Evolutionary conservation across 106 monocot species (phyloP).

Genomic region (Allium cepa): DNA sequence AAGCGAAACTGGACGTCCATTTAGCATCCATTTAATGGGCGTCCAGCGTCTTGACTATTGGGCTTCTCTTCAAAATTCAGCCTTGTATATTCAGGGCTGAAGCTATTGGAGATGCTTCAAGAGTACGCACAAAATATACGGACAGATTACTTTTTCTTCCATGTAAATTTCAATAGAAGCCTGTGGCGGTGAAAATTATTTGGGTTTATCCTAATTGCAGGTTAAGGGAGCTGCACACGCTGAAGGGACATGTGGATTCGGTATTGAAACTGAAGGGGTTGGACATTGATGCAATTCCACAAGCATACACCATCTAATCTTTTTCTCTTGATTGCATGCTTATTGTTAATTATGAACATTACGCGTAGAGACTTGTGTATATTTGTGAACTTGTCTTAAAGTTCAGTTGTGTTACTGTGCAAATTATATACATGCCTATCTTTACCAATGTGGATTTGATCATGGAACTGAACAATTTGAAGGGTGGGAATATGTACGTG

Average conservation of each 20-base stretch:
- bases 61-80: too few relatives aligned
- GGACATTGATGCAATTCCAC: conserved; percentile 8
- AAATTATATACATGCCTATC: neutral
- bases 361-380: neutral
- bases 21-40: too few relatives aligned
- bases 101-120: too few relatives aligned
- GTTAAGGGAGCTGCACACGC: conserved; percentile 7
- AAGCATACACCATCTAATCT: conserved; percentile 6
- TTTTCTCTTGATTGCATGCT: neutral
- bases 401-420: too few relatives aligned
- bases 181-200: neutral
- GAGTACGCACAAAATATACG: too few relatives aligned
- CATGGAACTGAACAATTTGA: neutral
- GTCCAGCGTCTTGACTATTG: too few relatives aligned
- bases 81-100: too few relatives aligned
- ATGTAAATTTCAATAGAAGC: neutral
- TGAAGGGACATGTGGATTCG: conserved; percentile 13
- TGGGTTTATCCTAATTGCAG: neutral
- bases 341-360: neutral
- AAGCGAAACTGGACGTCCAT: too few relatives aligned
- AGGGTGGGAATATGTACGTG: neutral
- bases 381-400: neutral
- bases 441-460: neutral
- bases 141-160: neutral
- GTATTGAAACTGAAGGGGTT: conserved; percentile 10